Percentiles rank a stretch among this genome's conserved stretches.
Conservation (phyloP, 2,329 filamentous ascomycete genomes). For the Falciphora oryzae region DNA sequence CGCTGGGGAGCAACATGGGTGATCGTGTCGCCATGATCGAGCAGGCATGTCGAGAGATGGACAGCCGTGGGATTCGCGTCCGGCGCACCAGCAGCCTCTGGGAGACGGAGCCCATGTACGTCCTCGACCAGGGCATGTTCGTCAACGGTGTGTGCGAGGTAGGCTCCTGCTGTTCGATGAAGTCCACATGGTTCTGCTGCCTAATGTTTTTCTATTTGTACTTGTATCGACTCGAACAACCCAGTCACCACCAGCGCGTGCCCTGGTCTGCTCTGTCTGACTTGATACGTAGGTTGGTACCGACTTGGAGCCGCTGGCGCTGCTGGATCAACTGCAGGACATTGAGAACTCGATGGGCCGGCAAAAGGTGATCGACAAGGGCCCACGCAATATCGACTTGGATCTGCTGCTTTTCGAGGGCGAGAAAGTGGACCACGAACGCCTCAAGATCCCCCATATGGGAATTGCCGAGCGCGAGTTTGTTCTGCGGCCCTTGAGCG, state of each 20-base stretch:
- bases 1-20: slow-evolving; percentile 87
- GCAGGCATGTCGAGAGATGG: slow-evolving; percentile 73
- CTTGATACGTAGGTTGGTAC: slow-evolving; percentile 65
- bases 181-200: slow-evolving; percentile 7
- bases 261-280: not conserved
- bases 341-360: slow-evolving; percentile 79
- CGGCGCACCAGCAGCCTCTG: slow-evolving; percentile 81
- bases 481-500: slow-evolving; percentile 78
- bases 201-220: not conserved
- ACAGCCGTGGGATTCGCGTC: slow-evolving; percentile 64
- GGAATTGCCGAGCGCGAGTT: slow-evolving; percentile 89
- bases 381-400: slow-evolving; percentile 88
- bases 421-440: slow-evolving; percentile 57
- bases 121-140: slow-evolving; percentile 80
- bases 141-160: slow-evolving; percentile 92
- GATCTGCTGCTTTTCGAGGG: slow-evolving; percentile 83
- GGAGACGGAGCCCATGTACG: slow-evolving; percentile 97
- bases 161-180: slow-evolving; percentile 9
- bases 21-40: slow-evolving; percentile 83
- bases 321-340: slow-evolving; percentile 75
- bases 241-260: not conserved
- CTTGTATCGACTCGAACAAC: not conserved
- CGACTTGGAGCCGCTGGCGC: slow-evolving; percentile 62
- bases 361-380: slow-evolving; percentile 83
- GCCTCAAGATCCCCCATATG: slow-evolving; percentile 78